Percentiles rank a stretch among this genome's conserved stretches.
Evolutionary conservation across 192 early-diverging fungal genomes (phyloP).

Genomic region (Lobosporangium transversale): DNA sequence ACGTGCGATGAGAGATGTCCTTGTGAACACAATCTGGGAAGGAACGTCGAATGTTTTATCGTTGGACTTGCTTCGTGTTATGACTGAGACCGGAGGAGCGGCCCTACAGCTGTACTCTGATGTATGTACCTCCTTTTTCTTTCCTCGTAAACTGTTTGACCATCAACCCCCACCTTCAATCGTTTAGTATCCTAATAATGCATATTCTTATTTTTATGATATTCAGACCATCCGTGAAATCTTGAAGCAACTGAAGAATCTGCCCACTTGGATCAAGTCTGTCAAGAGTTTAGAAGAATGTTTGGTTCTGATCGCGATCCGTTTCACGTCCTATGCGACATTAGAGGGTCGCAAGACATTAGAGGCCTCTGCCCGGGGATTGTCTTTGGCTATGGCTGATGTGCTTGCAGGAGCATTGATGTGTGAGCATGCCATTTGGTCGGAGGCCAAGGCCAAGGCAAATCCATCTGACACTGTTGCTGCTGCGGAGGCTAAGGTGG

Average conservation of each 20-base stretch:
- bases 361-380: conserved; percentile 58
- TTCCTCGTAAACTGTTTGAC: no score
- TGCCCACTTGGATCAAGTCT: conserved; percentile 16
- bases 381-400: conserved; percentile 61
- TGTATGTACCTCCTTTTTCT: no score
- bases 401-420: conserved; percentile 59
- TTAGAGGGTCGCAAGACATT: conserved; percentile 27
- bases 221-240: conserved; percentile 40
- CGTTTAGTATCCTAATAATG: no score
- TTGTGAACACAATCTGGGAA: conserved; percentile 82
- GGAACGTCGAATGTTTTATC: conserved; percentile 77
- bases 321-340: conserved; percentile 41
- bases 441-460: conserved; percentile 28
- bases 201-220: not conserved
- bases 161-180: no score
- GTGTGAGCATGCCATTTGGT: conserved; percentile 62
- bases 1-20: conserved; percentile 64
- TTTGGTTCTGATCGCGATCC: conserved; percentile 44
- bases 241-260: conserved; percentile 25
- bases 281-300: conserved; percentile 25
- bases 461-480: conserved; percentile 7
- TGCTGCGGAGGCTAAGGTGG: conserved; percentile 19
- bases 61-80: conserved; percentile 68
- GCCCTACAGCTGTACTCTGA: conserved; percentile 53
- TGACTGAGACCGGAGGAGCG: conserved; percentile 58